phyloP scores from a whole-genome alignment of 208 protist genomes.

The Naegleria gruberi region DNA sequence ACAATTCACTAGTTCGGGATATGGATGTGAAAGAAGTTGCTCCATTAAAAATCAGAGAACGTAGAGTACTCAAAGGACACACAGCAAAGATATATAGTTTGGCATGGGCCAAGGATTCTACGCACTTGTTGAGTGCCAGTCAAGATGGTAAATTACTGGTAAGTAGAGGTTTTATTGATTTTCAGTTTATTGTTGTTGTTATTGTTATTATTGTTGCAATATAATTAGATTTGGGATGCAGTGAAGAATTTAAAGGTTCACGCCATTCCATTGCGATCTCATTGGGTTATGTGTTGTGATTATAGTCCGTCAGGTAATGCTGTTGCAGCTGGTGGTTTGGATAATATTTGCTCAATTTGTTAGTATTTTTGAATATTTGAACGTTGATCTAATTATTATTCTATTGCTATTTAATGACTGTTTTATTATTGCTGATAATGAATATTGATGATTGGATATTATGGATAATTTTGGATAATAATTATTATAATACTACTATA shows the following conservation, averaged over 20 bases:
- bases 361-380: background rate
- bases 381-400: too few relatives aligned
- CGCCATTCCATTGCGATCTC: conserved; percentile 53
- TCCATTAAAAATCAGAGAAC: conserved; percentile 32
- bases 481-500: too few relatives aligned
- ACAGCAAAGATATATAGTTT: conserved; percentile 66
- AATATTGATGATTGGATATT: too few relatives aligned
- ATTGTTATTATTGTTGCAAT: background rate
- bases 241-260: conserved; percentile 56
- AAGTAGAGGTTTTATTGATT: background rate
- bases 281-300: conserved; percentile 46
- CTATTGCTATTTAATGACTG: too few relatives aligned
- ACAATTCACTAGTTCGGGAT: conserved; percentile 20
- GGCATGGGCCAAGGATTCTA: conserved; percentile 54
- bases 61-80: conserved; percentile 51
- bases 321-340: conserved; percentile 68
- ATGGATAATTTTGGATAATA: too few relatives aligned
- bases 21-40: conserved; percentile 31
- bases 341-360: conserved; percentile 67
- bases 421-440: too few relatives aligned
- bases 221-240: conserved; percentile 46
- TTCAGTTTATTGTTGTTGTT: too few relatives aligned
- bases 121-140: conserved; percentile 52
- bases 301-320: conserved; percentile 57
- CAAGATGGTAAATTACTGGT: conserved; percentile 67